Percentiles rank a stretch among this genome's conserved stretches.
phyloP scores from a whole-genome alignment of 768 basidiomycete species.

The Phaeotremella skinneri region DNA sequence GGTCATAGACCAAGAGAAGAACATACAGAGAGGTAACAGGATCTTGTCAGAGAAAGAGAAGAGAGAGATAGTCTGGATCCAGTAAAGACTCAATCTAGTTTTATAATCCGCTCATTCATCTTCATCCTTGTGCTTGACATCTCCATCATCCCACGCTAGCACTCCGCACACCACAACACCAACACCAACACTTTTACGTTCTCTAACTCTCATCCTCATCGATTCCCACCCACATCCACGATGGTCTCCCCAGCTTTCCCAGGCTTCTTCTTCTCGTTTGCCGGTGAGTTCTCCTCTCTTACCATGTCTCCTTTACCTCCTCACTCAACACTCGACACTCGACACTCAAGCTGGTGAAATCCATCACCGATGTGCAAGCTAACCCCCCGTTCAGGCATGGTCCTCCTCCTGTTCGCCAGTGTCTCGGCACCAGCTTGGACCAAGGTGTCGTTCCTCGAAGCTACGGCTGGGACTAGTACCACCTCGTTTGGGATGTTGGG shows the following conservation, averaged over 20 bases:
- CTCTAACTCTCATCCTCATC: neutral
- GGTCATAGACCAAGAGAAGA: too few species aligned
- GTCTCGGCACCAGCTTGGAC: conserved; percentile 75
- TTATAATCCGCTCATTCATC: conserved; percentile 6
- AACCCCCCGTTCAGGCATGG: neutral
- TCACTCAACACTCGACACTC: too few species aligned
- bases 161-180: neutral
- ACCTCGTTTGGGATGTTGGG: conserved; percentile 75
- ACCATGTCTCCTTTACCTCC: conserved; percentile 7
- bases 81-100: neutral
- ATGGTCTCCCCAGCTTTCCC: conserved; percentile 62
- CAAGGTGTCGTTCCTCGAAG: conserved; percentile 65
- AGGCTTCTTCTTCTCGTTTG: conserved; percentile 69
- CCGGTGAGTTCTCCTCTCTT: conserved; percentile 56
- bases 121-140: conserved; percentile 3
- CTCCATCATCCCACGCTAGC: neutral
- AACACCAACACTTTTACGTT: neutral
- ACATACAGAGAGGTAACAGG: too few species aligned
- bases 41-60: too few species aligned
- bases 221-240: conserved; percentile 2
- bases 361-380: too few species aligned
- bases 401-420: conserved; percentile 54
- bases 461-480: conserved; percentile 52
- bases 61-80: too few species aligned
- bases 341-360: too few species aligned